Evolutionary conservation across 1,284 basidiomycete genomes (phyloP), one percentile per base, ranked within the genome.

Genomic region (Cryptococcus deneoformans): DNA sequence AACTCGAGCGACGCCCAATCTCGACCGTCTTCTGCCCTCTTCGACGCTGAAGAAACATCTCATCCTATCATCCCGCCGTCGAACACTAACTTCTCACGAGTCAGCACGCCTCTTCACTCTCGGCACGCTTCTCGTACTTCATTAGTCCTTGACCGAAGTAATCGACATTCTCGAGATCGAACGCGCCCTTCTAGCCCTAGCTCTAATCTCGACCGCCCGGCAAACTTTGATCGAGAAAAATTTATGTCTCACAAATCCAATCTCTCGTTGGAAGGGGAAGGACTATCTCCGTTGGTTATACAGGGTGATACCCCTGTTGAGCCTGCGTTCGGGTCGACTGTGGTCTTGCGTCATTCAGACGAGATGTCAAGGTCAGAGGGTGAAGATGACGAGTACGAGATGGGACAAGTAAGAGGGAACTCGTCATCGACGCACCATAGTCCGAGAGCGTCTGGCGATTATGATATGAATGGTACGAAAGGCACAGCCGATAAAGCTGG

Each of bases 401-500:
- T 29, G 29, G 29, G 29, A 29, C 29, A 29, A 29, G 29, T 29
- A 29, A 29, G 29, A 29, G 35, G 50, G 34, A 9, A 40, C 29
- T 34, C 16, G 9, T 36, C 20, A 11, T 29, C 24, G 9, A 29
- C 46, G 7, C 29, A 16, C 46, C 34, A 16, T 40, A 36, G 16
- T 20, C 34, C 50, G 16, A 43, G 45, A 9, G 46, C 46, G 11
- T 48, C 46, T 14, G 16, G 38, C 20, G 50, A 51, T 34, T 20
- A 35, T 16, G 12, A 45, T 10, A 16, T 20, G 35, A 34, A 16
- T 16, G 46, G 37, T 11, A 39, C 20, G 54, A 60, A 10, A 58
- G 60, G 81, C 24, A 80, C 89, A 51, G 87, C 87, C 51, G 83
- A 86, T 29, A 91, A 92, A 73, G 90, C 91, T 0, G 92, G 92